phyloP scores from a whole-genome alignment of 306 rosid species.

The Dryas octopetala region DNA sequence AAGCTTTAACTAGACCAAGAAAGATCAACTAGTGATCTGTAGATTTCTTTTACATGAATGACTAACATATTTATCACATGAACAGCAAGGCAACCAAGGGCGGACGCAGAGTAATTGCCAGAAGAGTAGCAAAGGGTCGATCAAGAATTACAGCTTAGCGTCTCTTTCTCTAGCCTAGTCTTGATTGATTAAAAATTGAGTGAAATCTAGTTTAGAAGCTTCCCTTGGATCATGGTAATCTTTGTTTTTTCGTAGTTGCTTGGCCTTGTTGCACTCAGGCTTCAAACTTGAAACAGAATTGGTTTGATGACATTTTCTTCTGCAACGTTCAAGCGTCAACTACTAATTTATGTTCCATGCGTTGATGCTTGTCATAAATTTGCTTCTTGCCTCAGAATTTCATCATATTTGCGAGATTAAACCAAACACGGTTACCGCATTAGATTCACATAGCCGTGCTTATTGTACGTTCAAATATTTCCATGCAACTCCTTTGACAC shows the following conservation, averaged over 20 bases:
- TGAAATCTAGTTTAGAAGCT: conserved; percentile 24
- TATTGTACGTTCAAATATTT: too few species aligned
- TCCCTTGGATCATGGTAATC: conserved; percentile 17
- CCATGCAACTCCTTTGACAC: too few species aligned
- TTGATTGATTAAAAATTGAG: background rate
- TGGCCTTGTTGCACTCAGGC: background rate
- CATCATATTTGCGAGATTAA: background rate
- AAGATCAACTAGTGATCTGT: conserved; percentile 1
- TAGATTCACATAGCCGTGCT: too few species aligned
- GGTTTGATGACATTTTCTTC: background rate
- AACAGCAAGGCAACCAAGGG: conserved; percentile 95
- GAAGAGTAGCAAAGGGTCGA: conserved; percentile 89
- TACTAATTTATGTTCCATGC: background rate
- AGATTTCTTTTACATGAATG: conserved; percentile 4
- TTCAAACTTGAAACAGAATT: background rate
- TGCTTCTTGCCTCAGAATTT: background rate
- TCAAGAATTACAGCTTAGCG: conserved; percentile 81
- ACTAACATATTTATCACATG: conserved; percentile 28
- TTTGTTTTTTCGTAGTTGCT: background rate
- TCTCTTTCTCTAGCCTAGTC: conserved; percentile 18
- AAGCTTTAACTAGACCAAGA: conserved; percentile 3
- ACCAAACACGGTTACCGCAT: too few species aligned
- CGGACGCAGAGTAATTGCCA: conserved; percentile 84
- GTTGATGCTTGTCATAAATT: background rate
- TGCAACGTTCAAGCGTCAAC: background rate